Conservation (phyloP, 75 land plant genomes). For the Cryptomeria japonica region DNA sequence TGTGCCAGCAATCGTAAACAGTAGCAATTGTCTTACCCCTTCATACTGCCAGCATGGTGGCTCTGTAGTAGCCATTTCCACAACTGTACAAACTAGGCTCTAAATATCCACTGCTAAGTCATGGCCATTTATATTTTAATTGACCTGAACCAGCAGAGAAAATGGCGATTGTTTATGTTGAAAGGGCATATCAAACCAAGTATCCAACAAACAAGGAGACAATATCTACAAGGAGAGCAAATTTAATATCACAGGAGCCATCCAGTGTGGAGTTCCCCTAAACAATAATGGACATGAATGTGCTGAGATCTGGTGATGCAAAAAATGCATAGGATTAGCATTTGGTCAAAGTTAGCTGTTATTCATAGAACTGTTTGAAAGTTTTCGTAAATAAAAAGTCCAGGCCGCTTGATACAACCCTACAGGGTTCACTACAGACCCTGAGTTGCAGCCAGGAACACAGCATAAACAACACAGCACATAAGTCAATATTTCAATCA, state of each 20-base stretch:
- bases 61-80: constrained; percentile 97
- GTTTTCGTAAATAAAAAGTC: neutral
- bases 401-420: neutral
- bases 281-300: constrained; percentile 65
- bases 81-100: constrained; percentile 97
- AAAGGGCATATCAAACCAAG: neutral
- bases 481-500: neutral
- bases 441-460: neutral
- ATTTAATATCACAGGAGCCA: constrained; percentile 92
- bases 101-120: constrained; percentile 92
- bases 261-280: constrained; percentile 97
- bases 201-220: neutral
- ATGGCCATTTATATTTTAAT: constrained; percentile 79
- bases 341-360: neutral
- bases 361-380: neutral
- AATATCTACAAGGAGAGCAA: neutral
- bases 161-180: neutral
- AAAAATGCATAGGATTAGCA: neutral
- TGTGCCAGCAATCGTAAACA: neutral
- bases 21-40: constrained; percentile 59
- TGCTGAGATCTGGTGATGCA: constrained; percentile 50
- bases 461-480: neutral
- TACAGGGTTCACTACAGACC: neutral
- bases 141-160: constrained; percentile 53
- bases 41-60: constrained; percentile 96